Evolutionary conservation across 2,329 filamentous ascomycete genomes (phyloP), one percentile per base, ranked within the genome.

Genomic region (Colletotrichum navitas): DNA sequence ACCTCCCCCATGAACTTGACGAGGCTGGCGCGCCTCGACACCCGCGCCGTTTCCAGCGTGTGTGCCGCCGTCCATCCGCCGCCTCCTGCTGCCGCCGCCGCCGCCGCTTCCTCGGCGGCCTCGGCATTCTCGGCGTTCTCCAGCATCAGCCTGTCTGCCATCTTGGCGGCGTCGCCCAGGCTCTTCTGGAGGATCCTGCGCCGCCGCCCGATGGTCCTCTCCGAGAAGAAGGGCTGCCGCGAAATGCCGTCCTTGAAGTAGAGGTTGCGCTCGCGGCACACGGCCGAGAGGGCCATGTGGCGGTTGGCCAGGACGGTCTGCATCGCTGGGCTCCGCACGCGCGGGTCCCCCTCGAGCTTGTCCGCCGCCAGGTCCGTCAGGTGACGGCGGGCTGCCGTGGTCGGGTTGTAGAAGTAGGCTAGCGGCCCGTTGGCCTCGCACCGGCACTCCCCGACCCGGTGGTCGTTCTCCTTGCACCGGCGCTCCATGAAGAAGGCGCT

Each of bases 401-500:
- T 68, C 16, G 73, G 71, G 54, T 74, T 74, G 61, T 72, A 73
- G 12, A 68, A 49, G 41, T 63, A 74, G 16, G 32, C 32, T 16
- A 63, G 49, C 34, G 72, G 61, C 18, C 63, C 59, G 67, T 63
- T 62, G 32, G 73, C 64, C 49, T 72, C 71, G 68, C 73, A 74
- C 2, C 36, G n/a, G 62, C 73, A 74, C 11, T 18, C 26, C 11
- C 62, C 51, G 21, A 58, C 47, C 21, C 55, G 29, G 16, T 74
- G 73, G 51, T 49, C 52, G 26, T 68, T 16, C 49, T 73, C 67
- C 61, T 74, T 74, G 64, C 73, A 74, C 36, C 62, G 62, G 6
- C 63, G 54, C 63, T 74, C 73, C 29, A 61, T 51, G 56, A 61
- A 72, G 24, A 72, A 58, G 34, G 61, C 26, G 26, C 54, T 68